Evolutionary conservation across 495 filamentous ascomycete genomes (phyloP), one percentile per base, ranked within the genome.

Genomic region (Penicillium maclennaniae): DNA sequence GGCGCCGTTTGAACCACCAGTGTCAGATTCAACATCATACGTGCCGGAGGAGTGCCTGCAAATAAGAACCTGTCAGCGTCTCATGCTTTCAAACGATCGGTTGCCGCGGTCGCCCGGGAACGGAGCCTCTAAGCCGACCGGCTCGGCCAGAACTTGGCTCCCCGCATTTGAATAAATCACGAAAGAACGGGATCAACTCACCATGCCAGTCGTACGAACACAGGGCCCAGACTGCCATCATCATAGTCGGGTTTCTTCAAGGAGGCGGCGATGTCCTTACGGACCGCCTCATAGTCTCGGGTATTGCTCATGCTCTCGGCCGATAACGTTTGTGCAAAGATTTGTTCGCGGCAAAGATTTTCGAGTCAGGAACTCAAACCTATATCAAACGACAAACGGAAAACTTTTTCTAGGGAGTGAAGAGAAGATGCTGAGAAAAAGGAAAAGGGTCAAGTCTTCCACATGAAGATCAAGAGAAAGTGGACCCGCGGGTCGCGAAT

Each of bases 151-250:
- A 41, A 6, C n/a, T 38, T 15, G 31, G 31, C 17, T 43, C 43
- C 1, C 47, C 7, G 28, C 47, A 39, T 20, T 45, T 57, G 43
- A 9, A 46, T 48, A n/a, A 26, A 38, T n/a, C 21, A 38, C 36
- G 15, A 34, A 0, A 34, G 2, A 14, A 34, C 10, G 31, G 1
- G 31, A 14, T 34, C 47, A 19, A 71, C 75, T 54, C 61, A 80
- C 83, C 81, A 85, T 56, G 83, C 81, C 31, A 86, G 68, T 10
- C 83, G 76, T 40, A 85, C 81, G 43, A 86, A 78, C 0, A 85
- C 79, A 0, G 81, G 82, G 6, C 81, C 83, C 27, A 78, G 79
- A 49, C 78, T 82, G 7, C 82, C 83, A 64, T 86, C 82, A 58
- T 86, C 82, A 66, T 84, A 84, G 49, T 59, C 76, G 20, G 82